A percentile compares a stretch with the other conserved stretches of the same genome.
Evolutionary conservation across 2,329 filamentous ascomycete genomes (phyloP).

Genomic region (Cladophialophora bantiana): DNA sequence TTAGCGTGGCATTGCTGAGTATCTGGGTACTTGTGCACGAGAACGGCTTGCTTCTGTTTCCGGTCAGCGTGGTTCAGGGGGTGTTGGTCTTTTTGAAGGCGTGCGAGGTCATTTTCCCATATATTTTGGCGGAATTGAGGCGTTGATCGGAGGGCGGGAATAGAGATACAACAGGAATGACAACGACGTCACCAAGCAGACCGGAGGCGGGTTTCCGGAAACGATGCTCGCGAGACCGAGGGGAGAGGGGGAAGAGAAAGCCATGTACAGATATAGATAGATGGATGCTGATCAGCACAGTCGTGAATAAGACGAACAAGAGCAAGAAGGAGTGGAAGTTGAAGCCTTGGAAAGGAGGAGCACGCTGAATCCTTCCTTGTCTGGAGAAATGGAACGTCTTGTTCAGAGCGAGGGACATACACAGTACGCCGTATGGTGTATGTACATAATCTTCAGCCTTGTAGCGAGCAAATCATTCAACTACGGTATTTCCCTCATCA

Average conservation of each 20-base stretch:
- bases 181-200: neutral
- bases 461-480: neutral
- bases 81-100: slow-evolving; percentile 79
- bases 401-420: neutral
- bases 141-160: slow-evolving; percentile 39
- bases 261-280: neutral
- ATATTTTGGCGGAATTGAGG: slow-evolving; percentile 73
- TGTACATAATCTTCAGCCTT: neutral
- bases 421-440: neutral
- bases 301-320: neutral
- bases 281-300: neutral
- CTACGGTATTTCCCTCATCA: too few relatives aligned
- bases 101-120: slow-evolving; percentile 80
- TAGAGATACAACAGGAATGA: neutral
- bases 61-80: slow-evolving; percentile 70
- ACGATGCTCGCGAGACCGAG: neutral
- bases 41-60: slow-evolving; percentile 62
- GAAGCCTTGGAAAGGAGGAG: neutral
- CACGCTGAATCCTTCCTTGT: neutral
- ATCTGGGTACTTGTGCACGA: slow-evolving; percentile 73
- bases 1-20: slow-evolving; percentile 85
- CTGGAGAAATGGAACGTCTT: neutral
- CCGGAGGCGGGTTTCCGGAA: neutral
- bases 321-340: too few relatives aligned
- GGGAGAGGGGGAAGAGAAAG: neutral